A percentile compares a stretch with the other conserved stretches of the same genome.
phyloP scores from a whole-genome alignment of 164 flowering plant species.

The Berberis thunbergii region DNA sequence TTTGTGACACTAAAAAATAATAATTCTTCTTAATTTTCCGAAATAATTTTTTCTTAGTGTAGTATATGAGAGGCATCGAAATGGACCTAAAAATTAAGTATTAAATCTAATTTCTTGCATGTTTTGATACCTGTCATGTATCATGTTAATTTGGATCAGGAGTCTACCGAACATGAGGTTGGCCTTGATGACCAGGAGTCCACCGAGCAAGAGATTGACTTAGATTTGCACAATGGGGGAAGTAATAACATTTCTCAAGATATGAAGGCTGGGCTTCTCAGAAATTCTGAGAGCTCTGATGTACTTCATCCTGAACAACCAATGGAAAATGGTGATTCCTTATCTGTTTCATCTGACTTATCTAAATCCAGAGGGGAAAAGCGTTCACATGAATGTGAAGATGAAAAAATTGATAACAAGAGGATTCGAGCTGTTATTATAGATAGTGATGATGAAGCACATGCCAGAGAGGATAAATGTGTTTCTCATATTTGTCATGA shows the following conservation, averaged over 20 bases:
- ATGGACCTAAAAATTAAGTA: too few species aligned
- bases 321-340: conserved; percentile 18
- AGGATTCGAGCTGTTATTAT: conserved; percentile 29
- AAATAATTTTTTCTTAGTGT: too few species aligned
- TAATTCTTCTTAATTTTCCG: too few species aligned
- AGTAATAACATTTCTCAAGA: too few species aligned
- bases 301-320: conserved; percentile 15
- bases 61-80: too few species aligned
- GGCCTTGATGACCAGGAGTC: conserved; percentile 15
- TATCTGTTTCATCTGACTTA: conserved; percentile 18
- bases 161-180: conserved; percentile 15
- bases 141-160: conserved; percentile 20
- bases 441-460: conserved; percentile 52
- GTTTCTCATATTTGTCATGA: conserved; percentile 10
- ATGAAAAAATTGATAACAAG: conserved; percentile 29
- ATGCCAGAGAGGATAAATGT: conserved; percentile 18
- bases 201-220: conserved; percentile 10
- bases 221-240: too few species aligned
- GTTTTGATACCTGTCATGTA: not conserved
- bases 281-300: conserved; percentile 7
- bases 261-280: conserved; percentile 9
- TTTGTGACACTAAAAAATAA: too few species aligned
- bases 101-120: not conserved
- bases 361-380: conserved; percentile 35
- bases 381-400: conserved; percentile 38